These are phyloP conservation scores for Alternaria solani DNA, from an alignment of 2,329 filamentous ascomycete genomes.

Conservation along the genomic window DNA sequence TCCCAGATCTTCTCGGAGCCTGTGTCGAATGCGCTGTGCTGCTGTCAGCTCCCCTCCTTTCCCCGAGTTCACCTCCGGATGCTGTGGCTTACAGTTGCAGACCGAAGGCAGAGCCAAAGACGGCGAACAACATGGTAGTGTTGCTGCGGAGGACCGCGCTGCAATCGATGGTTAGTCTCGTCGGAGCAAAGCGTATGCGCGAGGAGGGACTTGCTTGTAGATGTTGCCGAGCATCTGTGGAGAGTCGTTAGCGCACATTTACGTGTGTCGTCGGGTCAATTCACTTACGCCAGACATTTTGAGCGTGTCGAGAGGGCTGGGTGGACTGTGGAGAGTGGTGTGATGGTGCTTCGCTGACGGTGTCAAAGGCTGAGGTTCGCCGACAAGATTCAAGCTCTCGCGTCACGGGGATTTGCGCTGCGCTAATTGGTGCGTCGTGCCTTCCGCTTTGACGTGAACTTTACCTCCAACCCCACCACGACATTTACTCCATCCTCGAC, in stretches of 20 bases:
- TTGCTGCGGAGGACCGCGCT: conserved; percentile 89
- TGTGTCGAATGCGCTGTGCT: conserved; percentile 78
- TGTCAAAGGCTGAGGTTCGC: conserved; percentile 31
- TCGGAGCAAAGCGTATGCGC: conserved; percentile 22
- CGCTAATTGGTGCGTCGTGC: conserved; percentile 39
- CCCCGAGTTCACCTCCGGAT: conserved; percentile 1
- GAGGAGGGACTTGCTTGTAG: conserved; percentile 57
- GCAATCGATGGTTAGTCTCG: conserved; percentile 45
- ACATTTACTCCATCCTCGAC: not conserved
- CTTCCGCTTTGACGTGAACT: conserved; percentile 17
- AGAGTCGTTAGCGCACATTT: conserved; percentile 34
- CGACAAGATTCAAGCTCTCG: conserved; percentile 33
- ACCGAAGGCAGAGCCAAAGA: conserved; percentile 87
- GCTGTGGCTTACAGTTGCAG: conserved; percentile 82
- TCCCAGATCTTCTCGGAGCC: conserved; percentile 90
- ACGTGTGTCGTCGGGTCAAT: conserved; percentile 28
- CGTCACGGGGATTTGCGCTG: conserved; percentile 32
- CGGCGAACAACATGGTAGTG: conserved; percentile 82
- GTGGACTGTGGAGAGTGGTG: conserved; percentile 32
- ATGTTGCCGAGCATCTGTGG: conserved; percentile 62
- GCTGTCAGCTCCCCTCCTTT: conserved; percentile 30
- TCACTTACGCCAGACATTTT: conserved; percentile 68
- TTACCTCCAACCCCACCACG: conserved; percentile 20
- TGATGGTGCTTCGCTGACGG: conserved; percentile 36
- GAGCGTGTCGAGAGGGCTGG: conserved; percentile 37